Conservation (phyloP, 257 asterid genomes). For the Oldenlandia corymbosa region DNA sequence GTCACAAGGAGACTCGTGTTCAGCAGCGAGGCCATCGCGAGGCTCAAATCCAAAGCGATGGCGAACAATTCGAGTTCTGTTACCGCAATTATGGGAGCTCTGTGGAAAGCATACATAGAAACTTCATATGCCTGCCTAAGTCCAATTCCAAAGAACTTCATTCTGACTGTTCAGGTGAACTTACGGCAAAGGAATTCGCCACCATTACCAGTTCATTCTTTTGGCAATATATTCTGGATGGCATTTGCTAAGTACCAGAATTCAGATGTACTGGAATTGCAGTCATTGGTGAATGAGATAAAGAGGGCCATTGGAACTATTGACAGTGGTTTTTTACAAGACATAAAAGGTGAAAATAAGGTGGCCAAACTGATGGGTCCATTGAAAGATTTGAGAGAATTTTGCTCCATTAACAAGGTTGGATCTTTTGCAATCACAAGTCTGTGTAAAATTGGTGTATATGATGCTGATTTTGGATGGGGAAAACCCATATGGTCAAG, state of each 20-base stretch:
- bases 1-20: not conserved
- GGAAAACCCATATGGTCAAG: conserved; percentile 6
- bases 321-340: not conserved
- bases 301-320: not conserved
- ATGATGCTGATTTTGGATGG: conserved; percentile 1
- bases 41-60: not conserved
- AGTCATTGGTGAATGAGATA: not conserved
- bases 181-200: not conserved
- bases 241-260: not conserved
- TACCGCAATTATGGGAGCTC: not conserved
- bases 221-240: conserved; percentile 6
- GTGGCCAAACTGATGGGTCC: not conserved
- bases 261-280: not conserved
- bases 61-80: not conserved
- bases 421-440: not conserved
- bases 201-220: not conserved
- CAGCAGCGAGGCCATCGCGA: not conserved
- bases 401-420: not conserved
- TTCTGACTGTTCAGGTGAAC: not conserved
- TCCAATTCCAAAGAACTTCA: not conserved
- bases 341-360: not conserved
- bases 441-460: not conserved
- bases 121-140: not conserved
- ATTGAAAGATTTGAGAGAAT: not conserved
- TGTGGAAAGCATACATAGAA: conserved; percentile 5